Evolutionary conservation across 2,329 filamentous ascomycete genomes (phyloP).

Genomic region (Ophiostoma montium): DNA sequence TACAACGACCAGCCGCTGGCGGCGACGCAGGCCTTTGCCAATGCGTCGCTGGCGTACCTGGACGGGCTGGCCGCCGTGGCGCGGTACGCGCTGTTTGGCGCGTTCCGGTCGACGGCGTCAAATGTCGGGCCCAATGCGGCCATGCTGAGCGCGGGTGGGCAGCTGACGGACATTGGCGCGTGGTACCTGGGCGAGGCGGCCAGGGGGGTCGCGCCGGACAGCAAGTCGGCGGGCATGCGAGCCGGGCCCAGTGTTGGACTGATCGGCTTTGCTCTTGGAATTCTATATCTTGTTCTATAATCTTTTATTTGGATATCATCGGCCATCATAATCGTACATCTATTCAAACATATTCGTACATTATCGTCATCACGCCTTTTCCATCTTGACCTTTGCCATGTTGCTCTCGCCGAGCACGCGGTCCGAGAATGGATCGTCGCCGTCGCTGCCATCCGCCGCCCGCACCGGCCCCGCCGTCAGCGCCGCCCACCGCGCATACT

Average conservation of each 20-base stretch:
- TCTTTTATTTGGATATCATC: no score
- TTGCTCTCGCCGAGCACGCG: not conserved
- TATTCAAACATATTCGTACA: no score
- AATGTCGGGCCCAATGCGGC: conserved; percentile 62
- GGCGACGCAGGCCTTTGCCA: conserved; percentile 52
- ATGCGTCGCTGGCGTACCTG: conserved; percentile 50
- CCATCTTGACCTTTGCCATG: conserved; percentile 3
- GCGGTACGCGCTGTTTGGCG: conserved; percentile 62
- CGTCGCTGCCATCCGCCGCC: not conserved
- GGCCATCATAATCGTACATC: no score
- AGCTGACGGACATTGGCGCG: conserved; percentile 60
- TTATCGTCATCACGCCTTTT: not conserved
- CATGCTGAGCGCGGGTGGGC: conserved; percentile 53
- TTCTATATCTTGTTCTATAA: no score
- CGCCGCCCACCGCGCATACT: conserved; percentile 9
- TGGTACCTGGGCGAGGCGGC: conserved; percentile 55
- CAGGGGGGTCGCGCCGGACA: conserved; percentile 28
- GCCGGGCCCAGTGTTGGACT: no score
- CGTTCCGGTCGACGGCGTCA: conserved; percentile 53
- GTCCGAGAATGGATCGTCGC: conserved; percentile 6
- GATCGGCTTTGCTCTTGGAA: no score
- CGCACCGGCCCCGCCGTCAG: not conserved
- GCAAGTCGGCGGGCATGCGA: not conserved
- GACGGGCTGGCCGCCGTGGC: conserved; percentile 48
- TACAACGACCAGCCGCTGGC: conserved; percentile 40